Base-by-base conservation (phyloP, 164 flowering plant species). In the Dillenia suffruticosa region DNA sequence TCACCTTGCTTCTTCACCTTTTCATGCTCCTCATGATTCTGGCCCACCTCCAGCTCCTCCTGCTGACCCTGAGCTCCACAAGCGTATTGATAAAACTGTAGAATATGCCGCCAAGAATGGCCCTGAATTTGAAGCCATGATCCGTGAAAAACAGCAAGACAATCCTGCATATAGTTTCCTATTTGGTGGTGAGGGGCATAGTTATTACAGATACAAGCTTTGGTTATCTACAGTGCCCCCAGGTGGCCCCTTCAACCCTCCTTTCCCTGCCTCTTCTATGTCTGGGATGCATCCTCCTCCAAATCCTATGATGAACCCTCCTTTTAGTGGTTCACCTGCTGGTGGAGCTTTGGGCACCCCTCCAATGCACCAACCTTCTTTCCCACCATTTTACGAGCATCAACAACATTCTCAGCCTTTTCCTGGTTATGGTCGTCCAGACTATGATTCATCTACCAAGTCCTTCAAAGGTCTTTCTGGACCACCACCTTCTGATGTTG, bases 61-160 rank as follows among this genome's bases (percentile, higher is more conserved):
- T 44, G 68, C 87, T 40, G 99, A 94, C 72, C 96, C 97, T 13
- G 96, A 94, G 72, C 89, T 89, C 57, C 95, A 83, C 58, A 90
- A 90, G 64, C 88, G 95, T 40, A 94, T 94, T 17, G 99, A 94
- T 71, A 94, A 94, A 56, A 85, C 88, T 61, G 90, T 85, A 12
- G 97, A 94, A 71, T 94, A 94, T 78, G 66, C 88, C 56, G 81
- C 82, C 19, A 91, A 88, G 82, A 86, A 89, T 68, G 99, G 99
- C 45, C 99, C 96, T 32, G 96, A 91, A 66, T 94, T 94, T 71
- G 99, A 94, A 74, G 89, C 86, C 50, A 88, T 91, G 96, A 85
- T 94, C 46, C 89, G 99, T 51, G 96, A 89, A 68, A 91, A 88
- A 64, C 92, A 94, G 75, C 83, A 80, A 61, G 96, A 87, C 44